Percentiles rank a stretch among this genome's conserved stretches.
Conservation (phyloP, 352 stramenopile genomes). For the Globisporangium canariense region DNA sequence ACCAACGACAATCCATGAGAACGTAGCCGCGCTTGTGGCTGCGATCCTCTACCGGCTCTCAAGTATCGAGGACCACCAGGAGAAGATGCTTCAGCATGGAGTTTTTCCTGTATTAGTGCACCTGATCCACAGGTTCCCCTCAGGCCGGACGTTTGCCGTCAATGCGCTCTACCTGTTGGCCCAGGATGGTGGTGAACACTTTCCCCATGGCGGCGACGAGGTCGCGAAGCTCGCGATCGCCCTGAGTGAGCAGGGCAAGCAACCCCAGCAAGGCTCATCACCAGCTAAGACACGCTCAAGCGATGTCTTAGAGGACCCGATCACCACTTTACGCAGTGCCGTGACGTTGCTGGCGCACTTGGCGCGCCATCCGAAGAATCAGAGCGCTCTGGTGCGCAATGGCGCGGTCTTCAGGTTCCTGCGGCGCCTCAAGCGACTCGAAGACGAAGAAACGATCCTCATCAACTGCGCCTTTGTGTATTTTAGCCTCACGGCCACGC, state of each 20-base stretch:
- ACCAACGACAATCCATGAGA: slow-evolving; percentile 20
- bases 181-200: slow-evolving; percentile 35
- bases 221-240: slow-evolving; percentile 42
- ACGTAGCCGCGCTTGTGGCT: slow-evolving; percentile 45
- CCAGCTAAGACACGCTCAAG: neutral
- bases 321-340: slow-evolving; percentile 29
- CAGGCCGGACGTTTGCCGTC: slow-evolving; percentile 38
- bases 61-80: slow-evolving; percentile 16
- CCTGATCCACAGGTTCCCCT: slow-evolving; percentile 41
- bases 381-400: slow-evolving; percentile 43
- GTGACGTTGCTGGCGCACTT: slow-evolving; percentile 63
- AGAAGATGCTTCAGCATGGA: slow-evolving; percentile 34
- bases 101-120: slow-evolving; percentile 49
- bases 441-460: slow-evolving; percentile 44
- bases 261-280: neutral
- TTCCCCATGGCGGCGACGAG: slow-evolving; percentile 63
- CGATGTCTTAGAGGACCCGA: neutral
- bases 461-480: slow-evolving; percentile 72
- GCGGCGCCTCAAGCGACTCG: slow-evolving; percentile 38
- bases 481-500: slow-evolving; percentile 56
- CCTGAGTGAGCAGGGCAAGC: slow-evolving; percentile 31
- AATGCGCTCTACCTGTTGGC: slow-evolving; percentile 58
- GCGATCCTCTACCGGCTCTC: slow-evolving; percentile 58
- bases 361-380: slow-evolving; percentile 56
- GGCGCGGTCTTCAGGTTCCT: slow-evolving; percentile 61